These are phyloP conservation scores for Leccinum arenicola DNA, from an alignment of 768 basidiomycete genomes.

Conservation along the genomic window DNA sequence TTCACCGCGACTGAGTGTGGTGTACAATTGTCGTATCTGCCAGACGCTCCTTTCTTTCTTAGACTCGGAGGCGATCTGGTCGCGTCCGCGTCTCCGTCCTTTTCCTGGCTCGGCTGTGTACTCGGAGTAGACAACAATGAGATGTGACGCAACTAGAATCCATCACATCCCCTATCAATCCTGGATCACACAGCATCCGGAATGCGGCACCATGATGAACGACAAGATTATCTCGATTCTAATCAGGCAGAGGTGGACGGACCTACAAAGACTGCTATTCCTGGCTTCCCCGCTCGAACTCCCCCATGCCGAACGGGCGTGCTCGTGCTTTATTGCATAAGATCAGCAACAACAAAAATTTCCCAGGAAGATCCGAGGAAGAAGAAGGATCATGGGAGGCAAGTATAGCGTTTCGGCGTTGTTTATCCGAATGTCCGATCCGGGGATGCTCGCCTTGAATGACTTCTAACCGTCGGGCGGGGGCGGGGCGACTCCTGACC, in stretches of 20 bases:
- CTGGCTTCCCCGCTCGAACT: conserved; percentile 57
- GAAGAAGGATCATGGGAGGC: not conserved
- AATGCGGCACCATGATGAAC: conserved; percentile 48
- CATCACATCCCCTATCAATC: conserved; percentile 73
- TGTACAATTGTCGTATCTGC: conserved; percentile 64
- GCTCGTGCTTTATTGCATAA: conserved; percentile 1
- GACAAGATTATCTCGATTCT: conserved; percentile 73
- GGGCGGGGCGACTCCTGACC: conserved; percentile 40
- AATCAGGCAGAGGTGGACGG: conserved; percentile 60
- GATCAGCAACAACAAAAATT: not conserved
- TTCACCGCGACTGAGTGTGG: conserved; percentile 35
- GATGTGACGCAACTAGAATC: conserved; percentile 55
- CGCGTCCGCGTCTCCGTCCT: conserved; percentile 54
- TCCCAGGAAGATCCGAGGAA: conserved; percentile 5
- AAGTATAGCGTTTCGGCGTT: not conserved
- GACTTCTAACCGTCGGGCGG: conserved; percentile 75
- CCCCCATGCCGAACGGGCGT: conserved; percentile 70
- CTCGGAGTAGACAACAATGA: not conserved
- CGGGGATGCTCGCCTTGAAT: conserved; percentile 39
- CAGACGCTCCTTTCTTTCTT: conserved; percentile 39
- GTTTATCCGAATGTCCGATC: not conserved
- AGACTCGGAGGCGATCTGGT: conserved; percentile 69
- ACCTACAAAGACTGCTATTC: conserved; percentile 73
- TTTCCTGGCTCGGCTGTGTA: not conserved
- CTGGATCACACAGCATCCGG: conserved; percentile 70